A percentile compares a stretch with the other conserved stretches of the same genome.
These are phyloP conservation scores for Cubamyces lactineus DNA, from an alignment of 768 basidiomycete species.

Conservation along the genomic window DNA sequence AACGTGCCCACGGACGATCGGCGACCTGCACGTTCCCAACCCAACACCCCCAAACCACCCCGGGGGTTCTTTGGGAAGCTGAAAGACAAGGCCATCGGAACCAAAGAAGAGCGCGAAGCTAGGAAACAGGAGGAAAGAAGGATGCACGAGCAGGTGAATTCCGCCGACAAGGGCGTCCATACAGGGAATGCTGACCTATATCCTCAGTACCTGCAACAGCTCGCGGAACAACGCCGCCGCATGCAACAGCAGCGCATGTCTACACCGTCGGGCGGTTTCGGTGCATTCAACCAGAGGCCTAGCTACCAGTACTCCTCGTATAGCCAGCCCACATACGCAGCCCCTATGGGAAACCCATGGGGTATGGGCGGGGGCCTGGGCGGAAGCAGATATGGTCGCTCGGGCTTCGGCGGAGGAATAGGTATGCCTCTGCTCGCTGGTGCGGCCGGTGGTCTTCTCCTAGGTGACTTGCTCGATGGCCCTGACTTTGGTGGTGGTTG, in stretches of 20 bases:
- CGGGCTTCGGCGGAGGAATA: conserved; percentile 33
- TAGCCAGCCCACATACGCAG: conserved; percentile 29
- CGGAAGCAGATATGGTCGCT: conserved; percentile 3
- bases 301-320: not conserved
- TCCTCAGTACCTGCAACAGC: conserved; percentile 27
- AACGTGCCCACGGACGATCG: conserved; percentile 15
- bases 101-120: conserved; percentile 64
- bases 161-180: not conserved
- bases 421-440: conserved; percentile 40
- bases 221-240: conserved; percentile 22
- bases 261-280: conserved; percentile 4
- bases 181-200: not conserved
- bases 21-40: conserved; percentile 20
- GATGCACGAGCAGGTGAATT: conserved; percentile 28
- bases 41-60: conserved; percentile 31
- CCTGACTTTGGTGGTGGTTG: conserved; percentile 28
- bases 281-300: conserved; percentile 1
- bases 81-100: conserved; percentile 66
- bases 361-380: conserved; percentile 4
- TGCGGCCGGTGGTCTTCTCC: conserved; percentile 41
- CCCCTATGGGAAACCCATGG: conserved; percentile 26
- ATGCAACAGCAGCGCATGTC: conserved; percentile 25
- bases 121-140: conserved; percentile 34
- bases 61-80: conserved; percentile 61
- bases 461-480: conserved; percentile 35